Percentiles rank a stretch among this genome's conserved stretches.
Conservation (phyloP, 176 grass and related monocot species). For the barley (Hordeum vulgare) region DNA sequence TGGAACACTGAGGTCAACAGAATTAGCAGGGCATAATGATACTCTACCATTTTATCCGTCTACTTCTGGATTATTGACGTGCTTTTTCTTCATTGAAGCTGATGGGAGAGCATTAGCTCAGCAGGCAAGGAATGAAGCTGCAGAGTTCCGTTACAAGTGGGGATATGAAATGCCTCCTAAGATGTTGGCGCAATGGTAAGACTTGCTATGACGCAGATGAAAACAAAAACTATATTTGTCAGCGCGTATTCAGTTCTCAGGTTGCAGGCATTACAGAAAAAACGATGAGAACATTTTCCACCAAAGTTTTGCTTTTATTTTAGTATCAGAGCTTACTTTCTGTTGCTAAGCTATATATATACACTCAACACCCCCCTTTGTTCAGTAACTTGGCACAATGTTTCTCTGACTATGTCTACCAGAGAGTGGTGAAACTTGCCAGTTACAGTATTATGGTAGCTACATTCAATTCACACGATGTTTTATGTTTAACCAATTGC, state of each 20-base stretch:
- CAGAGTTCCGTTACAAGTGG: constrained; percentile 49
- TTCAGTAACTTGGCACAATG: background rate
- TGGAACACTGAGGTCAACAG: background rate
- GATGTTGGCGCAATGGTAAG: constrained; percentile 58
- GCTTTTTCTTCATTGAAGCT: constrained; percentile 25
- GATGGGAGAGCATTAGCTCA: constrained; percentile 51
- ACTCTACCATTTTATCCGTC: background rate
- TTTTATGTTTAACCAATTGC: background rate
- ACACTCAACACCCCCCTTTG: background rate
- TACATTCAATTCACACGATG: background rate
- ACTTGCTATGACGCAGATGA: background rate
- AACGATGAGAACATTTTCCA: background rate
- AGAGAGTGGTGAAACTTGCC: no score
- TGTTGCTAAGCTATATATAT: background rate
- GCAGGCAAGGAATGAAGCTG: constrained; percentile 47
- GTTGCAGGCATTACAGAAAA: background rate
- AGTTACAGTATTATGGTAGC: no score
- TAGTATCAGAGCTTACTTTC: background rate
- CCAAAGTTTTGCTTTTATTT: background rate
- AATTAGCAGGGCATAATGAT: background rate
- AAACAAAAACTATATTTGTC: background rate
- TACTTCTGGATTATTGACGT: background rate
- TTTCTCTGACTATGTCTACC: no score
- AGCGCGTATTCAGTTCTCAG: background rate
- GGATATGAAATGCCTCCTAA: constrained; percentile 73